Conservation (phyloP, 1,284 basidiomycete species). For the Tilletia walkeri region DNA sequence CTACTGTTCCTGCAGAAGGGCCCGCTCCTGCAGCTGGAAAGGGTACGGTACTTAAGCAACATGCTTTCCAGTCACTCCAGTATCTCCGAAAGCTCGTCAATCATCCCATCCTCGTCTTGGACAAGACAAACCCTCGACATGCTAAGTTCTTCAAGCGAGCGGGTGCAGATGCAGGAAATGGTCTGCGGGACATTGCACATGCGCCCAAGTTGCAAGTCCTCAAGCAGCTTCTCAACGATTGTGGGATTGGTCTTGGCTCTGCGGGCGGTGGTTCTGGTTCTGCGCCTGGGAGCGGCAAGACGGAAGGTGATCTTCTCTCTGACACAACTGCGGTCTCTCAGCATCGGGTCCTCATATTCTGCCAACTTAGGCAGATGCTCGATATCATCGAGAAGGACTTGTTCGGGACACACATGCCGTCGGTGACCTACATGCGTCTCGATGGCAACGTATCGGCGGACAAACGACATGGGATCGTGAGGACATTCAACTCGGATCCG, state of each 20-base stretch:
- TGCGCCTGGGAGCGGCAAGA: constrained; percentile 55
- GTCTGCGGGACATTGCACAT: constrained; percentile 76
- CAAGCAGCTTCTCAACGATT: constrained; percentile 85
- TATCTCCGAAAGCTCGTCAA: constrained; percentile 97
- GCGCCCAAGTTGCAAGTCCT: constrained; percentile 92
- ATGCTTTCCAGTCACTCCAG: constrained; percentile 67
- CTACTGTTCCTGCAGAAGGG: constrained; percentile 61
- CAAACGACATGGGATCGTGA: constrained; percentile 67
- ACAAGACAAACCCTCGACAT: constrained; percentile 56
- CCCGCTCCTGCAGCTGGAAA: constrained; percentile 43
- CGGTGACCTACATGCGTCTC: constrained; percentile 94
- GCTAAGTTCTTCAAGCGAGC: constrained; percentile 65
- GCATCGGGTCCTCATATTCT: constrained; percentile 97
- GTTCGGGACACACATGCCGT: constrained; percentile 87
- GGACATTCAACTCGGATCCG: constrained; percentile 96
- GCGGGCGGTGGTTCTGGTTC: not conserved
- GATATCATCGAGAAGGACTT: constrained; percentile 94
- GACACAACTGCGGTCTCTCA: constrained; percentile 70
- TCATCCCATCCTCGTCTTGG: constrained; percentile 69
- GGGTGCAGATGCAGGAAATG: constrained; percentile 49
- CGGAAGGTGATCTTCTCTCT: constrained; percentile 60
- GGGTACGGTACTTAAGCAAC: constrained; percentile 58
- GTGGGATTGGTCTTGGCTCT: constrained; percentile 75
- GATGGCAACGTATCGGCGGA: constrained; percentile 63
- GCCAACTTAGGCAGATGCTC: constrained; percentile 98